Percentiles rank a stretch among this genome's conserved stretches.
Conservation (phyloP, 805 yeast genomes). For the Kuraishia piskuri region DNA sequence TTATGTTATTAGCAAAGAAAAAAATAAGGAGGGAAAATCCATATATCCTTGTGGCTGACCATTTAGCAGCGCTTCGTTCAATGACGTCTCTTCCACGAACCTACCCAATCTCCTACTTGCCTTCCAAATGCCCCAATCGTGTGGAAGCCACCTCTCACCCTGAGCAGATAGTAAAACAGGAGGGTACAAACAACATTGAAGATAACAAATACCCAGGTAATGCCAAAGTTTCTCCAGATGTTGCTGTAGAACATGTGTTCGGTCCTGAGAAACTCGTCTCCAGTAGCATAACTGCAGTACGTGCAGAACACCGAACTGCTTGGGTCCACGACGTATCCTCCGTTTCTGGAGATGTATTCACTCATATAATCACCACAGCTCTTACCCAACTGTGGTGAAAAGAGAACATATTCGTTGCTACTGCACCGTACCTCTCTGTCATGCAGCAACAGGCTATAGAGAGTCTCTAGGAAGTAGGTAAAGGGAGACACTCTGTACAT, state of each 20-base stretch:
- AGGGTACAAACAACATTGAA: constrained; percentile 41
- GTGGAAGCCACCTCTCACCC: constrained; percentile 15
- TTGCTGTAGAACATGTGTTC: constrained; percentile 10
- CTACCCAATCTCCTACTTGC: background rate
- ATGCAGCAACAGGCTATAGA: constrained; percentile 31
- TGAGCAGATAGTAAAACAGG: constrained; percentile 25
- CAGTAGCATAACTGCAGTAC: constrained; percentile 14
- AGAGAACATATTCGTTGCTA: constrained; percentile 24
- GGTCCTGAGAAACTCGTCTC: constrained; percentile 12
- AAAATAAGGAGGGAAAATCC: no score
- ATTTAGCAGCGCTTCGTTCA: no score
- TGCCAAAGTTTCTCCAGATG: constrained; percentile 20
- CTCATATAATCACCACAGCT: constrained; percentile 39
- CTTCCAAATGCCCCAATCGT: background rate
- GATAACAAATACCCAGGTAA: constrained; percentile 28
- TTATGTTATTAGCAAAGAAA: no score
- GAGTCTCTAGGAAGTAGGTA: constrained; percentile 39
- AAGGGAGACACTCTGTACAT: constrained; percentile 38
- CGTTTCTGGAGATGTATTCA: constrained; percentile 22
- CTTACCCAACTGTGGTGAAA: constrained; percentile 36
- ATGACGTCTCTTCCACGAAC: background rate
- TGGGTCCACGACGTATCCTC: constrained; percentile 39
- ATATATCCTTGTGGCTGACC: no score
- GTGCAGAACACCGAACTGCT: constrained; percentile 11
- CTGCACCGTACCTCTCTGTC: constrained; percentile 28